phyloP scores from a whole-genome alignment of 495 filamentous ascomycete species.

The Xylaria intraflava region DNA sequence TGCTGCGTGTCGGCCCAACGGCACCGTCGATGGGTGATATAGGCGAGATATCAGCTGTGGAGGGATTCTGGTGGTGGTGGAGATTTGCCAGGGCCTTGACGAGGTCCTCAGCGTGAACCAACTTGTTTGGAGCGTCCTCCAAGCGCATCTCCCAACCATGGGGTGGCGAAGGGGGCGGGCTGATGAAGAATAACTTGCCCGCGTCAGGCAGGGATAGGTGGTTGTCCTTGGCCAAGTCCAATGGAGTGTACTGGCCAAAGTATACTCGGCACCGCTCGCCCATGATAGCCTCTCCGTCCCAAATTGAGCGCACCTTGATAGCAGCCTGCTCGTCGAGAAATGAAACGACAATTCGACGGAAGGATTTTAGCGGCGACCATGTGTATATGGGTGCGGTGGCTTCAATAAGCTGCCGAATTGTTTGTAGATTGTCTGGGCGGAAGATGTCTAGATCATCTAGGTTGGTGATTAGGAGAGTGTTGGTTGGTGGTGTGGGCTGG shows the following conservation, averaged over 20 bases:
- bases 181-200: slow-evolving; percentile 95
- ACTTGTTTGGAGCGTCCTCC: slow-evolving; percentile 90
- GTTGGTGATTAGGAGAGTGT: slow-evolving; percentile 92
- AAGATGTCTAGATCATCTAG: slow-evolving; percentile 74
- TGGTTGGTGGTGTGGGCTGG: slow-evolving; percentile 78
- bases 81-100: slow-evolving; percentile 70
- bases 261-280: slow-evolving; percentile 71
- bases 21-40: slow-evolving; percentile 29
- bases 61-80: slow-evolving; percentile 31
- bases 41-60: slow-evolving; percentile 21
- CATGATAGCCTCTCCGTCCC: slow-evolving; percentile 65
- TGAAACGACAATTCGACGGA: slow-evolving; percentile 86
- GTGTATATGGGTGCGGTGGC: slow-evolving; percentile 66
- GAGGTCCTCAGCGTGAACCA: slow-evolving; percentile 85
- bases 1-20: slow-evolving; percentile 23
- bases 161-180: slow-evolving; percentile 82
- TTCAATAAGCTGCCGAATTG: slow-evolving; percentile 66
- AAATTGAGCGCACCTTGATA: slow-evolving; percentile 59
- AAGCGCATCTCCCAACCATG: slow-evolving; percentile 87
- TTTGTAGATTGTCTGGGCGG: slow-evolving; percentile 63
- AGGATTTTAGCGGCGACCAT: slow-evolving; percentile 86
- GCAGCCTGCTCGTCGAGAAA: slow-evolving; percentile 71
- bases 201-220: slow-evolving; percentile 77
- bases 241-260: slow-evolving; percentile 74
- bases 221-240: slow-evolving; percentile 44